phyloP scores from a whole-genome alignment of 306 rosid species.

The Quercus agrifolia region DNA sequence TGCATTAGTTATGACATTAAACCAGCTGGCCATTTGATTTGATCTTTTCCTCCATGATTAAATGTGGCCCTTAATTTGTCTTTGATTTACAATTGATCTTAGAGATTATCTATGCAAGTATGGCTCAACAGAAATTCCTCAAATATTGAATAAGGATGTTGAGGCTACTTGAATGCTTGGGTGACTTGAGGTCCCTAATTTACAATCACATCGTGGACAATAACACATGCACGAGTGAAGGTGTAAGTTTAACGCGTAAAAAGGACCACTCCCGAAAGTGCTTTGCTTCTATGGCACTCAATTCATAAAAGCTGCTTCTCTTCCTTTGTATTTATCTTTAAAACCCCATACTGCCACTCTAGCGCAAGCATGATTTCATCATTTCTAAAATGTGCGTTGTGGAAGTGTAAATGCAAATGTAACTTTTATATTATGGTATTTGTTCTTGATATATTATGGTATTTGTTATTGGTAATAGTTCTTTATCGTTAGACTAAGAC shows the following conservation, averaged over 20 bases:
- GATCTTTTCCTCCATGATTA: not conserved
- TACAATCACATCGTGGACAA: not conserved
- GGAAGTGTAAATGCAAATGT: too few species aligned
- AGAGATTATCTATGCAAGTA: not conserved
- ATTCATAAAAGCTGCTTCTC: not conserved
- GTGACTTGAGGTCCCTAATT: not conserved
- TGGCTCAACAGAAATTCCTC: not conserved
- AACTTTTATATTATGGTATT: accelerated
- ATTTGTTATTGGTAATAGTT: accelerated
- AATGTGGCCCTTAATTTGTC: not conserved
- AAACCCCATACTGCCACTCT: not conserved
- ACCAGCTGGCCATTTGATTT: not conserved
- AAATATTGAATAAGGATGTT: not conserved
- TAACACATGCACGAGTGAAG: not conserved
- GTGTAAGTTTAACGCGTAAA: not conserved
- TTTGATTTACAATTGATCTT: not conserved
- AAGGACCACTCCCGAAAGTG: conserved; percentile 25
- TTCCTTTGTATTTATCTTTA: not conserved
- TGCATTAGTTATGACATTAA: not conserved
- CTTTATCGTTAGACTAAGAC: accelerated
- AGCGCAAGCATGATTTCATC: not conserved
- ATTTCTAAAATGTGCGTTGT: not conserved
- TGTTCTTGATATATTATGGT: accelerated
- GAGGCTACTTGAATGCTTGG: not conserved
- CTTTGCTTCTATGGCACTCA: conserved; percentile 21